Base-by-base conservation (phyloP, 2,329 filamentous ascomycete genomes). In the Neurospora sp. region DNA sequence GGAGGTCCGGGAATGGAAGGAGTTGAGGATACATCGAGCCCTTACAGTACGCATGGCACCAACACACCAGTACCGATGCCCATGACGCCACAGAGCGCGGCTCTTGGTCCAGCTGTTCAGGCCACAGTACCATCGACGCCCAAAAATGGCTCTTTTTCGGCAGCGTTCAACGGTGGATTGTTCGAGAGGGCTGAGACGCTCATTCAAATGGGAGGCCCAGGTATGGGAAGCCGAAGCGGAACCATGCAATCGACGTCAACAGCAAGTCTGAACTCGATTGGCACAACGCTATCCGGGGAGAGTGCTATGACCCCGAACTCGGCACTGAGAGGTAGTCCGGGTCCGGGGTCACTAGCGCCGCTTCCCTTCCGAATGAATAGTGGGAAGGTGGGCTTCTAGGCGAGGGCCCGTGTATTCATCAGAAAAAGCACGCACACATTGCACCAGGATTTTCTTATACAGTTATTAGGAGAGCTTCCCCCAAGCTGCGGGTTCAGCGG, bases 51-150 rank as follows among this genome's bases (percentile, higher is more conserved):
- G 6, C 73, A 73, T 43, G 69, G 70, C 8, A 67, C 70, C 38
- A 73, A 72, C 33, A 70, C 77, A 10, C 78, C 71, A 1, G 69
- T 70, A 78, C 43, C 80, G 68, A 75, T 93, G 43, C 93, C 94
- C 9, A 93, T 96, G 76, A 97, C 94, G 1, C 94, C 95, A 8
- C 86, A 97, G 72, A 96, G 92, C 75, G 94, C 93, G 17, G 94
- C 94, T 1, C 84, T 97, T 5, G 95, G 94, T 0, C 93, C 94
- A 6, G 94, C 94, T 23, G 92, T 93, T 69, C 93, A 97, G 80
- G 93, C 94, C 0, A 97, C 93, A 0, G 90, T 97, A 11, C 91
- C 93, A 4, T 92, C 87, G 2, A 92, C 89, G 0, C 88, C 89
- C 10, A 84, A 88, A 76, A 87, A 82, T 71, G 84, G 81, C 2